These are phyloP conservation scores for Rhizophagus prolifer DNA, from an alignment of 192 early-diverging fungal species.

Conservation along the genomic window DNA sequence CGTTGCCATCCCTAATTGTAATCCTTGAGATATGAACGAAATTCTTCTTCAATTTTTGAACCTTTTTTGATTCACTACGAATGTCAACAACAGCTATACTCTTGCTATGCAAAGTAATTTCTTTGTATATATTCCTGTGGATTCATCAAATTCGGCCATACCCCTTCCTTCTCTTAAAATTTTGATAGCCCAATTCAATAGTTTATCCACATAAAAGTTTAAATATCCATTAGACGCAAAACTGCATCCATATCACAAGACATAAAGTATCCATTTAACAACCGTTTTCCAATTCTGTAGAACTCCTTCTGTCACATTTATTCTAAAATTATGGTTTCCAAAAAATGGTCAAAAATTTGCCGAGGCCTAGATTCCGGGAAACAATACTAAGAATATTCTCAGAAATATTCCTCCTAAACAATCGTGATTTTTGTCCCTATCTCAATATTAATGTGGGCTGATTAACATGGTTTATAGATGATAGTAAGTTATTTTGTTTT, in stretches of 20 bases:
- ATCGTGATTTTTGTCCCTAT: too few species aligned
- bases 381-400: too few species aligned
- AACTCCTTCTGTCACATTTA: background rate
- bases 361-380: too few species aligned
- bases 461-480: too few species aligned
- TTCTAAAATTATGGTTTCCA: background rate
- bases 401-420: too few species aligned
- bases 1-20: too few species aligned
- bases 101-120: background rate
- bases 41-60: slow-evolving; percentile 15
- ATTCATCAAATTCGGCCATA: background rate
- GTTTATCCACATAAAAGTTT: slow-evolving; percentile 19
- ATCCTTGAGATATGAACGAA: background rate
- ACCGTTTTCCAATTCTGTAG: too few species aligned
- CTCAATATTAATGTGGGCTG: too few species aligned
- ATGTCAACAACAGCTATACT: slow-evolving; percentile 21
- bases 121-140: background rate
- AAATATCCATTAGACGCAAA: background rate
- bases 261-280: too few species aligned
- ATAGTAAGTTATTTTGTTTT: too few species aligned
- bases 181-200: background rate
- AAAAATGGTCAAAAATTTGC: too few species aligned
- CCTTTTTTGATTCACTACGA: slow-evolving; percentile 15
- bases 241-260: too few species aligned
- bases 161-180: background rate